Evolutionary conservation across 2,329 filamentous ascomycete genomes (phyloP).

Genomic region (Arthroderma sp.): DNA sequence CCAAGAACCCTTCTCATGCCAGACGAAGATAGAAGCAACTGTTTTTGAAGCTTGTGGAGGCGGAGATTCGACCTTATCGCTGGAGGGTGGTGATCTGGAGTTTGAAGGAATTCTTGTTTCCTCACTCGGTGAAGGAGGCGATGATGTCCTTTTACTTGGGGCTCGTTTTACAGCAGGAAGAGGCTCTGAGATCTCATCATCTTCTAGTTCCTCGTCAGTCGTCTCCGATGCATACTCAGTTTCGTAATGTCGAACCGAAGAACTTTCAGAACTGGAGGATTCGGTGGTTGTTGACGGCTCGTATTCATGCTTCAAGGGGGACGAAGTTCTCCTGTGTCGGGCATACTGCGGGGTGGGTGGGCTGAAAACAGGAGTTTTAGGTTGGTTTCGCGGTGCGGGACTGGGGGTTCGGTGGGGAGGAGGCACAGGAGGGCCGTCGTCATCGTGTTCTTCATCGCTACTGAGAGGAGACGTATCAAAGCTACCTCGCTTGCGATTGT

Average conservation of each 20-base stretch:
- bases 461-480: neutral
- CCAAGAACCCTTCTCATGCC: slow-evolving; percentile 51
- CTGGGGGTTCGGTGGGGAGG: slow-evolving; percentile 43
- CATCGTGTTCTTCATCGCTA: slow-evolving; percentile 11
- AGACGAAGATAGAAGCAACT: slow-evolving; percentile 48
- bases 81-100: slow-evolving; percentile 65
- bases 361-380: slow-evolving; percentile 36
- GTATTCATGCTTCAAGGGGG: slow-evolving; percentile 93
- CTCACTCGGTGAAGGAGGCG: slow-evolving; percentile 26
- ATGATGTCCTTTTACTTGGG: slow-evolving; percentile 28
- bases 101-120: slow-evolving; percentile 62
- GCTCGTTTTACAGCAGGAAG: slow-evolving; percentile 21
- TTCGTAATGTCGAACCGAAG: slow-evolving; percentile 41
- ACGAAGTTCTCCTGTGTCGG: slow-evolving; percentile 62
- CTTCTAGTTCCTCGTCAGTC: slow-evolving; percentile 46
- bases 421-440: slow-evolving; percentile 26
- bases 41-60: slow-evolving; percentile 39
- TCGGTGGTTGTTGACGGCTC: slow-evolving; percentile 65
- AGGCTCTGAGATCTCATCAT: slow-evolving; percentile 29
- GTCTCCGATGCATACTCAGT: slow-evolving; percentile 35
- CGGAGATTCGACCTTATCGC: slow-evolving; percentile 39
- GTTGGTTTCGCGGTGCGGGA: slow-evolving; percentile 24
- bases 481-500: neutral
- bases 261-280: slow-evolving; percentile 43
- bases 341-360: slow-evolving; percentile 32